Base-by-base conservation (phyloP, 441 rosid species). In the Isatis lusitanica region DNA sequence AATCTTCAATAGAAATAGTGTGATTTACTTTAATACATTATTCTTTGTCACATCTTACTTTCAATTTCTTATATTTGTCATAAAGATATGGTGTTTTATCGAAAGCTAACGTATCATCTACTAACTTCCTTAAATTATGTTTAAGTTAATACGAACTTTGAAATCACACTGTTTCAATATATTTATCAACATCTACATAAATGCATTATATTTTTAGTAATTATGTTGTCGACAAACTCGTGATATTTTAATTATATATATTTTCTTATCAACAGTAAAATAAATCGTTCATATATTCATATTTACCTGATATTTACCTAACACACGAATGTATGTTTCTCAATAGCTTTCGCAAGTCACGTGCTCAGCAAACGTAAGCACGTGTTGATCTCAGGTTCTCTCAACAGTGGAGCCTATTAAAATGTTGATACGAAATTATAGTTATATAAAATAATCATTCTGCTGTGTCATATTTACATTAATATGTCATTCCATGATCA, bases 311-410 rank as follows among this genome's bases (percentile, higher is more conserved):
- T 43, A 36, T n/a, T 62, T 50, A 31, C 63, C n/a, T 10, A 3
- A 63, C 69, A 53, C 58, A 44, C 64, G 48, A 63, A 44, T 35
- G 26, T 9, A 51, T 40, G 39, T 38, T 43, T 59, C 3, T 36
- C 39, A 56, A 15, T 56, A 24, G 66, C 66, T 35, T 55, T 35
- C 33, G 21, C 65, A 44, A 43, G n/a, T 55, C 77, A 73, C 65
- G 65, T 55, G 76, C 30, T 36, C 47, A 44, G n/a, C 77, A 39
- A 55, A 65, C 65, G 50, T 44, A 44, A 44, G 58, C 31, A 64
- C 58, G 76, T 64, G 65, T 15, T 56, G 26, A 21, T 73, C 57
- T 16, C 40, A 63, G 56, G 57, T 72, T 69, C 56, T 72, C 56
- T 63, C 63, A 35, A 55, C 57, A 39, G 3, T 70, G 30, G 13